Percentiles rank a stretch among this genome's conserved stretches.
These are phyloP conservation scores for Penicillium thymicola DNA, from an alignment of 2,329 filamentous ascomycete species.

Conservation along the genomic window DNA sequence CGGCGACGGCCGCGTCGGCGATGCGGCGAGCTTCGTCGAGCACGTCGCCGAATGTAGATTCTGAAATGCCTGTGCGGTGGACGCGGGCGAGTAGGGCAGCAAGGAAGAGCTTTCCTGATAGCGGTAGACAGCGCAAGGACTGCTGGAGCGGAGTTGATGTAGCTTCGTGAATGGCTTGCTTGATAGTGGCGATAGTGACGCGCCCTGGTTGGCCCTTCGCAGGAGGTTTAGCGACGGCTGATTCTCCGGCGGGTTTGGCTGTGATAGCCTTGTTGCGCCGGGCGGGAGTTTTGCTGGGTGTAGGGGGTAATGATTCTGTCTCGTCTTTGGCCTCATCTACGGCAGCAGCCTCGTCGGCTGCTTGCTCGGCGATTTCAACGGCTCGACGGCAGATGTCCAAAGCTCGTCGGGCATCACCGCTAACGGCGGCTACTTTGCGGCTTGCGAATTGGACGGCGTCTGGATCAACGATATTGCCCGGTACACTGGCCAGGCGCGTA, in stretches of 20 bases:
- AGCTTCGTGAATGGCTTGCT: slow-evolving; percentile 90
- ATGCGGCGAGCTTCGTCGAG: slow-evolving; percentile 78
- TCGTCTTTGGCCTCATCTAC: slow-evolving; percentile 27
- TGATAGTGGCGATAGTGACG: slow-evolving; percentile 90
- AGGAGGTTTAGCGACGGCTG: slow-evolving; percentile 19
- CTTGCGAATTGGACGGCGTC: slow-evolving; percentile 96
- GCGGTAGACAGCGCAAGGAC: slow-evolving; percentile 75
- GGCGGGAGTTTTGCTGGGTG: slow-evolving; percentile 44
- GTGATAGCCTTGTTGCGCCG: slow-evolving; percentile 24
- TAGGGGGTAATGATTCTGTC: slow-evolving; percentile 39
- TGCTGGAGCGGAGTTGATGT: slow-evolving; percentile 90
- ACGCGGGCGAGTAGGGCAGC: slow-evolving; percentile 75
- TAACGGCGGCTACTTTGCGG: slow-evolving; percentile 93
- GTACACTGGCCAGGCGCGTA: slow-evolving; percentile 84
- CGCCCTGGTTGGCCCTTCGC: slow-evolving; percentile 44
- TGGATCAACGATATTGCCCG: slow-evolving; percentile 82
- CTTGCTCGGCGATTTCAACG: slow-evolving; percentile 87
- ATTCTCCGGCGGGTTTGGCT: slow-evolving; percentile 8
- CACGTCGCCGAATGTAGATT: slow-evolving; percentile 85
- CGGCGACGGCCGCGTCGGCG: slow-evolving; percentile 43
- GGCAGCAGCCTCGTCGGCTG: slow-evolving; percentile 46
- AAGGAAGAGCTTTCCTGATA: slow-evolving; percentile 80
- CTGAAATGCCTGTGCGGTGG: slow-evolving; percentile 77
- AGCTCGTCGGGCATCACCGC: slow-evolving; percentile 85
- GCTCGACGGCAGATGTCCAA: slow-evolving; percentile 93